Percentiles rank a stretch among this genome's conserved stretches.
Evolutionary conservation across 345 rosid genomes (phyloP).

Genomic region (Clausena lansium): DNA sequence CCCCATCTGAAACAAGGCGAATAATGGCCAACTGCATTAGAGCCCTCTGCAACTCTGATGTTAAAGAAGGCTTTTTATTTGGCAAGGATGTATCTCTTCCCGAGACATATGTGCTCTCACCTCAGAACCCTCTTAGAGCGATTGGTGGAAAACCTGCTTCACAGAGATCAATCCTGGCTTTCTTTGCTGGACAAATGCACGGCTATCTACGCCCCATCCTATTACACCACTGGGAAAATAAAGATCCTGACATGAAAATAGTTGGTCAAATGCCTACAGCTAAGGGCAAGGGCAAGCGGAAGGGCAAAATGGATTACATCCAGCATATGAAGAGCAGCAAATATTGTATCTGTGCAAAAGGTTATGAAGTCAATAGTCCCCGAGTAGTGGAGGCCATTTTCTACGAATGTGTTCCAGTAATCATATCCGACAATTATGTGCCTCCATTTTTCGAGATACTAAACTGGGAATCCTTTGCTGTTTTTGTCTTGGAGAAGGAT

Average conservation of each 20-base stretch:
- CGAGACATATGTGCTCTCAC: conserved; percentile 59
- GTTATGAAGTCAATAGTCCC: conserved; percentile 93
- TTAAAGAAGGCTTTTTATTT: conserved; percentile 76
- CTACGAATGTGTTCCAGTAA: conserved; percentile 87
- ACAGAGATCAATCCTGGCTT: conserved; percentile 71
- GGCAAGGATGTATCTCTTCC: conserved; percentile 94
- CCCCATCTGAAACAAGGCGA: conserved; percentile 65
- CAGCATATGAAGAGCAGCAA: conserved; percentile 91
- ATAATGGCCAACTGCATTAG: conserved; percentile 81
- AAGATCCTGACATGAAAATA: conserved; percentile 88
- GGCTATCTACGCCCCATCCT: conserved; percentile 84
- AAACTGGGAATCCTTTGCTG: conserved; percentile 91
- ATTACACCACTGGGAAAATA: conserved; percentile 70
- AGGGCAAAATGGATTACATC: conserved; percentile 60
- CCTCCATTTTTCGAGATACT: conserved; percentile 82
- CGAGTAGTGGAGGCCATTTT: conserved; percentile 89
- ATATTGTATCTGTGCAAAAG: conserved; percentile 92
- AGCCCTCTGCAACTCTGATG: conserved; percentile 88
- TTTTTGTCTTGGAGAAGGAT: conserved; percentile 82
- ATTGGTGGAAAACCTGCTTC: conserved; percentile 74
- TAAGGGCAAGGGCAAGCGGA: conserved; percentile 33
- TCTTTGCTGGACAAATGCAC: conserved; percentile 92
- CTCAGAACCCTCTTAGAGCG: conserved; percentile 55
- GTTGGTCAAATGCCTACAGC: conserved; percentile 46
- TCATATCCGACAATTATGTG: conserved; percentile 86